phyloP scores from a whole-genome alignment of 2,329 filamentous ascomycete genomes.

The Hypoxylon rubiginosum region DNA sequence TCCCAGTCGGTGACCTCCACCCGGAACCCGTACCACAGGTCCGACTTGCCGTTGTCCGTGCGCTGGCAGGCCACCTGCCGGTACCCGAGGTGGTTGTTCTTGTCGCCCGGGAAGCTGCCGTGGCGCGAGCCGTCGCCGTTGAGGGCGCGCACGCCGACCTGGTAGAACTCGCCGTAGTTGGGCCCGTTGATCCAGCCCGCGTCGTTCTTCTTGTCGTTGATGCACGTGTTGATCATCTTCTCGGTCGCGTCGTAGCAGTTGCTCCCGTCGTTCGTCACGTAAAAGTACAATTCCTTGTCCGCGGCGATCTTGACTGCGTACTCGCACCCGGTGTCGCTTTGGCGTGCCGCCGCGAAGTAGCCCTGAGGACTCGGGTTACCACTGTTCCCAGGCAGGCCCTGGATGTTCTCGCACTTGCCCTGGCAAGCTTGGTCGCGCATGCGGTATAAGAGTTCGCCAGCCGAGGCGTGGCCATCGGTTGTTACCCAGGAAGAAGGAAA shows the following conservation, averaged over 20 bases:
- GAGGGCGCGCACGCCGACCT: constrained; percentile 5
- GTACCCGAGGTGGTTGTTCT: constrained; percentile 2
- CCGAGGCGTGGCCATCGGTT: background rate
- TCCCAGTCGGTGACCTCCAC: constrained; percentile 10
- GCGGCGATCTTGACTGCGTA: constrained; percentile 10
- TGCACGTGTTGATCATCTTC: constrained; percentile 14
- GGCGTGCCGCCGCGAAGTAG: constrained; percentile 2
- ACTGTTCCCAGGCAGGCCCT: constrained; percentile 4
- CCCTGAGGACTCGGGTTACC: constrained; percentile 5
- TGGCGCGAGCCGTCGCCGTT: background rate
- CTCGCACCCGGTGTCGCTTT: constrained; percentile 8
- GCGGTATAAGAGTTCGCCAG: background rate
- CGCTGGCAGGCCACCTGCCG: constrained; percentile 5
- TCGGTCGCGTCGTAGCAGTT: constrained; percentile 7
- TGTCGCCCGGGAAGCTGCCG: constrained; percentile 5
- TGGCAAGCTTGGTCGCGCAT: constrained; percentile 14
- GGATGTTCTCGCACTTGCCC: constrained; percentile 10
- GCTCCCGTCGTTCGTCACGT: constrained; percentile 1
- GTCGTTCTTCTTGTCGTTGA: constrained; percentile 5
- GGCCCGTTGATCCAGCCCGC: constrained; percentile 8
- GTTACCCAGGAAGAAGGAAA: constrained; percentile 9
- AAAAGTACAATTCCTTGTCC: constrained; percentile 12
- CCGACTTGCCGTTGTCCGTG: constrained; percentile 6
- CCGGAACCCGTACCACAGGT: constrained; percentile 7
- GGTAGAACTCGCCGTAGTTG: constrained; percentile 14